Base-by-base conservation (phyloP, 108 stramenopile genomes). In the Seminavis robusta region DNA sequence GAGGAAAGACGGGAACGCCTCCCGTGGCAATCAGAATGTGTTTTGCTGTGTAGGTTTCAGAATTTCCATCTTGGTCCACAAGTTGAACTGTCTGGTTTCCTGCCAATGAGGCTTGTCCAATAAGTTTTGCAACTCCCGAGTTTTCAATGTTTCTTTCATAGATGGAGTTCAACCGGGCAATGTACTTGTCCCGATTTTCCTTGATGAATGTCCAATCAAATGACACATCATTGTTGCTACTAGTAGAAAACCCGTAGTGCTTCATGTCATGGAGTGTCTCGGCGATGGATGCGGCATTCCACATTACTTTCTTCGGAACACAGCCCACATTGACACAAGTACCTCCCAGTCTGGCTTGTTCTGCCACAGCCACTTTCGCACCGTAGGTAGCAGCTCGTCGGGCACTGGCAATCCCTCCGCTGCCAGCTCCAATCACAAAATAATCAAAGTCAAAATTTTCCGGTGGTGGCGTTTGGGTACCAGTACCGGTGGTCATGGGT, bases 241-340 rank as follows among this genome's bases (percentile, higher is more conserved):
- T 25, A n/a, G 36, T 38, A 21, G 56, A 39, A 21, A 74, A 76
- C 10, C 69, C 75, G 46, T 74, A 77, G n/a, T 66, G 56, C 0
- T 52, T 25, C 33, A 65, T 56, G 46, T 91, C 90, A 27, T 89
- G 84, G 39, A 88, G 37, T 13, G 52, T 67, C 39, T 86, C 77
- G 10, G 76, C 63, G 23, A 86, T 83, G 29, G 61, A 58, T 3
- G 98, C 89, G 7, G 92, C 84, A 49, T 81, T 63, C 42, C 50
- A 96, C 97, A 98, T 94, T 52, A 97, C 58, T 67, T 98, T 98
- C 76, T 99, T 99, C 48, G 98, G 98, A 1, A 99, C 98, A 70
- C 98, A 99, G 16, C 98, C 98, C 8, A 98, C 97, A 56, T 99
- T 98, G 65, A 99, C 98, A 37, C 76, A 77, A 16, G 98, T 99